Evolutionary conservation across 2,329 filamentous ascomycete species (phyloP).

Genomic region (Neofusicoccum sp.): DNA sequence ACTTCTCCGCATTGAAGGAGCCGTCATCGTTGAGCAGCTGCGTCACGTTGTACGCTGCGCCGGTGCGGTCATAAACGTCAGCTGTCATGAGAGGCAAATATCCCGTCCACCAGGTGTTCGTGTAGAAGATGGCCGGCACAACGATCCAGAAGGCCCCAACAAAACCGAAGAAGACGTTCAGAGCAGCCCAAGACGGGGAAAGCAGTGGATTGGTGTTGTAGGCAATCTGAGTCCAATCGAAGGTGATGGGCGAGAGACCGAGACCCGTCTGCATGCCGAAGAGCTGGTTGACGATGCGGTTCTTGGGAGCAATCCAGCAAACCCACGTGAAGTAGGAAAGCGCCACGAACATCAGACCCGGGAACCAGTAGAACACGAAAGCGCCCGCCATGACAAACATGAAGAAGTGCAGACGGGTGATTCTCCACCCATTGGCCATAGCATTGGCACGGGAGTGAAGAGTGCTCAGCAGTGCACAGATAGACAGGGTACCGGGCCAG

Average conservation of each 20-base stretch:
- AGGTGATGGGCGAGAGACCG: constrained; percentile 29
- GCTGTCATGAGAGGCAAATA: constrained; percentile 16
- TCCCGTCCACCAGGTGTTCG: constrained; percentile 57
- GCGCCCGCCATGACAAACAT: constrained; percentile 27
- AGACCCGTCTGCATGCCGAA: constrained; percentile 32
- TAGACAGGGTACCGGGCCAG: constrained; percentile 31
- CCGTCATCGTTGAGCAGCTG: constrained; percentile 34
- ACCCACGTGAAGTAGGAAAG: constrained; percentile 31
- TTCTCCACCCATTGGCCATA: constrained; percentile 29
- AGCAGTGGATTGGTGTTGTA: constrained; percentile 28
- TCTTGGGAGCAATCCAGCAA: constrained; percentile 33
- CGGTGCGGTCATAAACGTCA: constrained; percentile 68
- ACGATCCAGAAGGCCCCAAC: constrained; percentile 49
- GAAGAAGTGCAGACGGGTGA: constrained; percentile 32
- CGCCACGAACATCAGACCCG: constrained; percentile 28
- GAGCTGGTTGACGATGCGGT: constrained; percentile 32
- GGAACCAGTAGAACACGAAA: constrained; percentile 34
- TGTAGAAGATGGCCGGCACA: constrained; percentile 48
- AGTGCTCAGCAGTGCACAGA: constrained; percentile 29
- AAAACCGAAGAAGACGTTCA: constrained; percentile 49
- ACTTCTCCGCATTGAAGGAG: constrained; percentile 38
- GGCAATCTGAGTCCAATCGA: constrained; percentile 32
- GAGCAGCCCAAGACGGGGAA: constrained; percentile 39
- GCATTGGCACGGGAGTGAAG: constrained; percentile 30
- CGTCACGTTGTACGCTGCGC: constrained; percentile 63